Evolutionary conservation across 345 rosid genomes (phyloP).

Genomic region (Kernera saxatilis): DNA sequence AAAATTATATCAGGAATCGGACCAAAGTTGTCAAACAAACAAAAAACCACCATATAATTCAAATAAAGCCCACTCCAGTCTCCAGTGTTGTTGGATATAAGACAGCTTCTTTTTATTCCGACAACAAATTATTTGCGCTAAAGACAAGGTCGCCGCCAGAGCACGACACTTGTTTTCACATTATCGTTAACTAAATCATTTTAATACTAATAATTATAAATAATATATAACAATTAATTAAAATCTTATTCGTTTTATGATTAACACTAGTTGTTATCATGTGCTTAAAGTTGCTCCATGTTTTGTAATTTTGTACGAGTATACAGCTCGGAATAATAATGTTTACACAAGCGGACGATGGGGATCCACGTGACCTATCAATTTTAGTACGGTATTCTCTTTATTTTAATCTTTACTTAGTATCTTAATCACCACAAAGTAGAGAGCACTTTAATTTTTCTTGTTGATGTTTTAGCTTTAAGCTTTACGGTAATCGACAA

Average conservation of each 20-base stretch:
- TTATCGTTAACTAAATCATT: not conserved
- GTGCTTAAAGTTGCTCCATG: conserved; percentile 27
- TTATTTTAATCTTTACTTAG: not conserved
- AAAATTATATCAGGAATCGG: not conserved
- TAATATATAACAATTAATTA: not conserved
- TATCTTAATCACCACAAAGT: not conserved
- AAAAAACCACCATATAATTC: not conserved
- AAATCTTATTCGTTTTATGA: not conserved
- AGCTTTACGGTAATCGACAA: conserved; percentile 17
- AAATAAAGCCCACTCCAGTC: conserved; percentile 20
- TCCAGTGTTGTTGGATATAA: conserved; percentile 28
- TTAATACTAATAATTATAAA: not conserved
- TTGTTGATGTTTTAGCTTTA: not conserved
- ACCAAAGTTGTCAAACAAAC: not conserved
- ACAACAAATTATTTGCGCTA: not conserved
- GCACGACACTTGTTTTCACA: conserved; percentile 8
- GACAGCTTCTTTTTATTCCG: conserved; percentile 11
- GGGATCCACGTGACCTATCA: conserved; percentile 25
- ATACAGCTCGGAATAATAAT: conserved; percentile 4
- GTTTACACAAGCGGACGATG: conserved; percentile 2
- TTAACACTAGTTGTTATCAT: conserved; percentile 21
- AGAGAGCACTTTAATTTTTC: not conserved
- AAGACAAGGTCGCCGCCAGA: conserved; percentile 9
- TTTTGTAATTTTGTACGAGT: conserved; percentile 14
- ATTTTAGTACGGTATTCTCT: not conserved